Evolutionary conservation across 2,329 filamentous ascomycete genomes (phyloP).

Genomic region (Aspergillus sp.): DNA sequence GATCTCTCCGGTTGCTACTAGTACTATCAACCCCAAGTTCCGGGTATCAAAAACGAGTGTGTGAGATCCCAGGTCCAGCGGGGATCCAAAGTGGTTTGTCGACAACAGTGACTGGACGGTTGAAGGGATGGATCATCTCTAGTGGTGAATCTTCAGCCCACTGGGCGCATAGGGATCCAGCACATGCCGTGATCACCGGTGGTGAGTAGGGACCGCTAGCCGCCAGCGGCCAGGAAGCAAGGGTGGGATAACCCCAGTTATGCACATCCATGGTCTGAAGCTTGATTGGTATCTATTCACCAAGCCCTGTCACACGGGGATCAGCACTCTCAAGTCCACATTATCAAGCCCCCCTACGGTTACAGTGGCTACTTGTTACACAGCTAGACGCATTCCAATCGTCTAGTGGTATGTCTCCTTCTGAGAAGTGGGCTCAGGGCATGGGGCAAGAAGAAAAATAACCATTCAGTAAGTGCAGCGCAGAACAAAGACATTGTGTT

Average conservation of each 20-base stretch:
- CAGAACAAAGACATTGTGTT: neutral
- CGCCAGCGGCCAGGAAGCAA: neutral
- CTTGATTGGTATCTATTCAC: neutral
- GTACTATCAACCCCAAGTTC: neutral
- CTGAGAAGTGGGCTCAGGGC: no score
- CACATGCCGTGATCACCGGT: conserved; percentile 22
- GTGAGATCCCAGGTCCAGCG: neutral
- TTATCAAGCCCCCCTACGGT: neutral
- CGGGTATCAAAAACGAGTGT: neutral
- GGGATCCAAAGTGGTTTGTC: neutral
- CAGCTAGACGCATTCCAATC: neutral
- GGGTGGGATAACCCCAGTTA: conserved; percentile 1
- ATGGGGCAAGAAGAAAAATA: neutral
- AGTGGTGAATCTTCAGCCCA: conserved; percentile 9
- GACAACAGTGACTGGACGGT: neutral
- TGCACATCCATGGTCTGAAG: conserved; percentile 6
- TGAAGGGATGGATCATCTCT: neutral
- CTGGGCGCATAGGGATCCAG: conserved; percentile 12
- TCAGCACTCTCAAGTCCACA: neutral
- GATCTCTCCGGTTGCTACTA: neutral
- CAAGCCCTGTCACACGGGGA: neutral
- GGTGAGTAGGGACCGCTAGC: neutral
- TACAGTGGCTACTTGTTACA: neutral
- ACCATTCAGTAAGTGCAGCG: no score
- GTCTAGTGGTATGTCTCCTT: neutral